These are phyloP conservation scores for Heliamphora pulchella DNA, from an alignment of 179 eudicot species.

Conservation along the genomic window DNA sequence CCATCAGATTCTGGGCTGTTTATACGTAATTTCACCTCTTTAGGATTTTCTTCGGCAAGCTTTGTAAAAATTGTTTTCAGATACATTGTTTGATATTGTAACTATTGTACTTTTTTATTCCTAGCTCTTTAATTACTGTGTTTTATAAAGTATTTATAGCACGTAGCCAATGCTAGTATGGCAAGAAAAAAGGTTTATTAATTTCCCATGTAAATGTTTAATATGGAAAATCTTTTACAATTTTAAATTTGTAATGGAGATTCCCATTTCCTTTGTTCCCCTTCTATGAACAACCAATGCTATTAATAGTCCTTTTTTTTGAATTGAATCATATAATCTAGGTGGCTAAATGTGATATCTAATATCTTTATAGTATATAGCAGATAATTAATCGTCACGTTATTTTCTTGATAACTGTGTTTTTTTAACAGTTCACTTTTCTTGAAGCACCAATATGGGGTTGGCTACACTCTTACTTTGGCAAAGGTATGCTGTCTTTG, in stretches of 20 bases:
- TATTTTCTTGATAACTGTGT: constrained; percentile 4
- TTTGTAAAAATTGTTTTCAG: not conserved
- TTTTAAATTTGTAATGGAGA: not conserved
- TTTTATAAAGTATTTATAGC: not conserved
- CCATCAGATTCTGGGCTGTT: too few species aligned
- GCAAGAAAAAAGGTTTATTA: not conserved
- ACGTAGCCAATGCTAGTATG: not conserved
- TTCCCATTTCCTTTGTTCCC: not conserved
- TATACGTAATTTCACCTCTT: too few species aligned
- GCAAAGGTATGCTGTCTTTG: constrained; percentile 57
- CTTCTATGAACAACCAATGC: not conserved
- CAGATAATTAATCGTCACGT: not conserved
- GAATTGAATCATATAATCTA: not conserved
- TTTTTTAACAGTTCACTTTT: constrained; percentile 65
- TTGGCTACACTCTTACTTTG: constrained; percentile 96
- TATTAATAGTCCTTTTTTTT: not conserved
- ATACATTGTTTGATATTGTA: not conserved
- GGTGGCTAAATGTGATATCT: not conserved
- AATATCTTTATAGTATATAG: not conserved
- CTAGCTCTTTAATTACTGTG: not conserved
- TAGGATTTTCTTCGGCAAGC: not conserved
- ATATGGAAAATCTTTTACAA: not conserved
- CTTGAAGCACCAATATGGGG: constrained; percentile 95
- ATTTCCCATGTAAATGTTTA: not conserved
- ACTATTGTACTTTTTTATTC: not conserved